Percentiles rank a stretch among this genome's conserved stretches.
These are phyloP conservation scores for Rubia occidens DNA, from an alignment of 305 asterid species.

Conservation along the genomic window DNA sequence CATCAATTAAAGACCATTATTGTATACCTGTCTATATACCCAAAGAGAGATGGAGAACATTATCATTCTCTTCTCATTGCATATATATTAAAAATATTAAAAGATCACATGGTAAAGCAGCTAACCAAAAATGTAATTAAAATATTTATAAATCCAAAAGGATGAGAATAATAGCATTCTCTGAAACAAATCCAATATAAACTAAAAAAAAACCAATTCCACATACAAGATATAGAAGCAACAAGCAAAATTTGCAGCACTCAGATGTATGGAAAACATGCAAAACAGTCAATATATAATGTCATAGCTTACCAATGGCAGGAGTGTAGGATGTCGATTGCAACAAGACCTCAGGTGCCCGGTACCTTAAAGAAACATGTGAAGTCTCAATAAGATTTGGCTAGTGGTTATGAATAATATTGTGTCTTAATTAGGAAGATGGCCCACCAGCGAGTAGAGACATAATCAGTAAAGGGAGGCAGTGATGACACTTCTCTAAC, in stretches of 20 bases:
- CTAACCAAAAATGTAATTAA: background rate
- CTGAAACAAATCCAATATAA: background rate
- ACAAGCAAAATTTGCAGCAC: background rate
- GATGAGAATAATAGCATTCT: background rate
- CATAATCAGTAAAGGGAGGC: slow-evolving; percentile 97
- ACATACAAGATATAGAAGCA: background rate
- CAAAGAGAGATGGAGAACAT: background rate
- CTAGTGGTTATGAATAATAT: background rate
- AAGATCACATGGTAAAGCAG: background rate
- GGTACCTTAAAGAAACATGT: slow-evolving; percentile 52
- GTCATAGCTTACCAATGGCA: slow-evolving; percentile 64
- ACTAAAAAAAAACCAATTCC: background rate
- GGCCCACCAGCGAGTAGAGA: slow-evolving; percentile 95
- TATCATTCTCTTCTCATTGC: background rate
- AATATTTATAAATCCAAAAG: background rate
- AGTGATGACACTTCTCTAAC: slow-evolving; percentile 85
- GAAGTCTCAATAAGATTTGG: slow-evolving; percentile 18
- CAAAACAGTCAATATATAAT: slow-evolving; percentile 7
- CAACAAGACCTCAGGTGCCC: slow-evolving; percentile 94
- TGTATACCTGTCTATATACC: background rate
- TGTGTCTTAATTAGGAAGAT: slow-evolving; percentile 15
- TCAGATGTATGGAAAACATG: slow-evolving; percentile 7
- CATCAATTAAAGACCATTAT: background rate
- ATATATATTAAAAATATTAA: background rate
- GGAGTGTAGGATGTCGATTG: slow-evolving; percentile 71